A percentile compares a stretch with the other conserved stretches of the same genome.
Conservation (phyloP, 2,329 filamentous ascomycete species). For the Pyrenochaeta sp. region DNA sequence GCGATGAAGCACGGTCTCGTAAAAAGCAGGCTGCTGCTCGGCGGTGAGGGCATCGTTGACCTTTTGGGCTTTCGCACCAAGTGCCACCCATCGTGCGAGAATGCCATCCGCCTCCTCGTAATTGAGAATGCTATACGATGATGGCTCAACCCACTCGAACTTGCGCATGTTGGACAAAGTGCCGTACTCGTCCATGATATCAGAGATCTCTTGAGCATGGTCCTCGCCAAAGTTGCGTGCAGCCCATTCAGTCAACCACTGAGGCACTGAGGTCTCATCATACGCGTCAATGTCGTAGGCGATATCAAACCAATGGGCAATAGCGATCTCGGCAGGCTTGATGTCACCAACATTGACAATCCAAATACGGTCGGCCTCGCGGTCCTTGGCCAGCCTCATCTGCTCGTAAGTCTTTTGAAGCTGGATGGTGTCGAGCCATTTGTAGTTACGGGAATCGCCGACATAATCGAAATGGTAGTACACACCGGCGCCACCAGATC, state of each 20-base stretch:
- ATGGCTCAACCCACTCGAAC: slow-evolving; percentile 67
- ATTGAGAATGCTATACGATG: slow-evolving; percentile 67
- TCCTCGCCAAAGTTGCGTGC: slow-evolving; percentile 63
- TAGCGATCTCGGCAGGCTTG: slow-evolving; percentile 70
- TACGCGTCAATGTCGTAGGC: slow-evolving; percentile 69
- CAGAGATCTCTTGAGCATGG: slow-evolving; percentile 57
- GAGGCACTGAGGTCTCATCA: slow-evolving; percentile 62
- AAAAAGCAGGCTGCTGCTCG: slow-evolving; percentile 65
- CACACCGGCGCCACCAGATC: slow-evolving; percentile 69
- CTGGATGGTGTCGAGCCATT: slow-evolving; percentile 69
- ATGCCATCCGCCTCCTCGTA: slow-evolving; percentile 69
- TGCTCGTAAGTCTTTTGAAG: slow-evolving; percentile 71
- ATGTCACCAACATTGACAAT: slow-evolving; percentile 73
- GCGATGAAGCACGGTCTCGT: slow-evolving; percentile 68
- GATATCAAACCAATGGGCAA: slow-evolving; percentile 72
- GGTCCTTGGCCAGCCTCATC: slow-evolving; percentile 67
- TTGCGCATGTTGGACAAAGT: slow-evolving; percentile 66
- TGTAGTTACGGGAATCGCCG: slow-evolving; percentile 66
- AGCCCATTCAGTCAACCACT: slow-evolving; percentile 66
- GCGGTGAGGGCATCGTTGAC: slow-evolving; percentile 63
- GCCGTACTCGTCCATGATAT: slow-evolving; percentile 64
- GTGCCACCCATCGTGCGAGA: slow-evolving; percentile 62
- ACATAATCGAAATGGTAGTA: slow-evolving; percentile 73
- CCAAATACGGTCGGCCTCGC: slow-evolving; percentile 68
- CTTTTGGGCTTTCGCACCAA: slow-evolving; percentile 62